Percentiles rank a stretch among this genome's conserved stretches.
Conservation (phyloP, 257 asterid genomes). For the Lycium ferocissimum region DNA sequence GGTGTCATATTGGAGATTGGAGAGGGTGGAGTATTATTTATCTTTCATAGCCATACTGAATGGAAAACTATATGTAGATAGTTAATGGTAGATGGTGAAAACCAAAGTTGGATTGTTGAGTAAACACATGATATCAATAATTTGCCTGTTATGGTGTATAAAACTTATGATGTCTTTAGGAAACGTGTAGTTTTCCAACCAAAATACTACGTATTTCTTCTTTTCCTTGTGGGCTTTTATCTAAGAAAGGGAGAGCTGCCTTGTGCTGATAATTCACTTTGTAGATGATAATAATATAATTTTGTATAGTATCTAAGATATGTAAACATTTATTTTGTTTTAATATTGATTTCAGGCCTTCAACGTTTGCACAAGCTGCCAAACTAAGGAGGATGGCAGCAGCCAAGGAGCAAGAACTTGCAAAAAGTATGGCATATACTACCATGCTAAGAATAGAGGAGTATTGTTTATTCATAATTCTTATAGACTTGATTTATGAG, state of each 20-base stretch:
- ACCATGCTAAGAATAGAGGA: not conserved
- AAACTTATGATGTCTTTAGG: not conserved
- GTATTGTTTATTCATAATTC: not conserved
- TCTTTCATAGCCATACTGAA: not conserved
- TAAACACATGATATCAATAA: not conserved
- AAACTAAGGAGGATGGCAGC: conserved; percentile 86
- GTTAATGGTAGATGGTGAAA: conserved; percentile 20
- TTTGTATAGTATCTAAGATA: not conserved
- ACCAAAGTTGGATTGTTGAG: not conserved
- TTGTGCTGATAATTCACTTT: not conserved
- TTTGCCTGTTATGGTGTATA: not conserved
- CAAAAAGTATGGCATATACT: conserved; percentile 54
- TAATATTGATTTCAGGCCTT: conserved; percentile 70
- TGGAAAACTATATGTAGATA: not conserved
- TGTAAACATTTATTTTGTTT: not conserved
- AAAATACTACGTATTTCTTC: not conserved
- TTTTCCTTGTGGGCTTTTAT: not conserved
- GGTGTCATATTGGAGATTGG: not conserved
- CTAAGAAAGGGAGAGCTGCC: not conserved
- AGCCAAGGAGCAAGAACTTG: conserved; percentile 90
- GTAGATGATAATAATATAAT: not conserved
- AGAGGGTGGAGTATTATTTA: not conserved
- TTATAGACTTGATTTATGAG: conserved; percentile 11
- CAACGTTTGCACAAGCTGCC: conserved; percentile 98
- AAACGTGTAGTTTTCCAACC: not conserved